Evolutionary conservation across 257 asterid genomes (phyloP).

Genomic region (Forsythia suspensa): DNA sequence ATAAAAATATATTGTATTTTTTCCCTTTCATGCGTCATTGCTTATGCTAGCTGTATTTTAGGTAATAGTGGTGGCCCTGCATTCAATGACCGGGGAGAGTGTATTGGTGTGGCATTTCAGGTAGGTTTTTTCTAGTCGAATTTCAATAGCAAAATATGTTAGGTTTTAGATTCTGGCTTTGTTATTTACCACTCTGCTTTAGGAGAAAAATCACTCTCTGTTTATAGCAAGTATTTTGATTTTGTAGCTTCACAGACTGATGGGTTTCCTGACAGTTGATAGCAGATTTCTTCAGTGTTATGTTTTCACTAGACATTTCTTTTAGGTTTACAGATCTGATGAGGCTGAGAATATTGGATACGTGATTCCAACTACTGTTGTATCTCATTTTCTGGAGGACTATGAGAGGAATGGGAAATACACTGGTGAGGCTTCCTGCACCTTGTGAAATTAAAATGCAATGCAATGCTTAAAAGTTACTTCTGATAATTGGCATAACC

Average conservation of each 20-base stretch:
- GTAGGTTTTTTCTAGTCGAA: conserved; percentile 36
- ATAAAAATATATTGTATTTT: not conserved
- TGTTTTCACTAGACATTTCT: conserved; percentile 43
- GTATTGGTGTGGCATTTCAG: conserved; percentile 99
- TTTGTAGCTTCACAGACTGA: conserved; percentile 13
- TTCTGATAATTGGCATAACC: not conserved
- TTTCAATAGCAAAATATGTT: conserved; percentile 2
- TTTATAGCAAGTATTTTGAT: not conserved
- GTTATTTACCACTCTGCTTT: conserved; percentile 13
- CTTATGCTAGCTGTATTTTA: conserved; percentile 36
- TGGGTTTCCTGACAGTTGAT: conserved; percentile 16
- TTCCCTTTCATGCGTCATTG: conserved; percentile 8
- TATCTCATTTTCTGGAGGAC: conserved; percentile 95
- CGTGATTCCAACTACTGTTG: conserved; percentile 90
- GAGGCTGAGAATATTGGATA: conserved; percentile 95
- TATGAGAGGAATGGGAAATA: conserved; percentile 81
- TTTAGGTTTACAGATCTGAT: conserved; percentile 96
- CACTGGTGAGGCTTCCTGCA: conserved; percentile 60
- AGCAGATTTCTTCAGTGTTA: conserved; percentile 3
- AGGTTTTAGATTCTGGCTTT: not conserved
- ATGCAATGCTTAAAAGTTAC: not conserved
- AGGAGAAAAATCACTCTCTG: conserved; percentile 6
- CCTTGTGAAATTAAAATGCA: conserved; percentile 15
- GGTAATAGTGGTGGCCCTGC: conserved; percentile 99
- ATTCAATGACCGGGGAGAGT: conserved; percentile 91